phyloP scores from a whole-genome alignment of 345 rosid genomes.

The Arabidopsis thaliana region DNA sequence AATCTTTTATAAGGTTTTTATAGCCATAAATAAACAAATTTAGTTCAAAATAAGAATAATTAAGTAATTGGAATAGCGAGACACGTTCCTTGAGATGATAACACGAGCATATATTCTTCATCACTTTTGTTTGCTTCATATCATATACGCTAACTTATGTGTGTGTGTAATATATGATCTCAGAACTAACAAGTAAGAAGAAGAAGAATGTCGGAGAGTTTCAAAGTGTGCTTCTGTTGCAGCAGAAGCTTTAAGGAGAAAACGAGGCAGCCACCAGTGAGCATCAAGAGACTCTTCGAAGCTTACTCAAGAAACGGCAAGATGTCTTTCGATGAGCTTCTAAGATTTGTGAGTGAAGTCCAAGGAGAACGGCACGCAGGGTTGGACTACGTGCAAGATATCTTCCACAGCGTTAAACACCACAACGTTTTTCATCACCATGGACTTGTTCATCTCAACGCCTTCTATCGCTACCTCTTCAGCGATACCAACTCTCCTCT shows the following conservation, averaged over 20 bases:
- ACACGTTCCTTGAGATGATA: constrained; percentile 39
- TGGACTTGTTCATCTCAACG: constrained; percentile 58
- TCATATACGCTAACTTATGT: constrained; percentile 7
- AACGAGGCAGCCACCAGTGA: constrained; percentile 70
- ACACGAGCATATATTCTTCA: constrained; percentile 42
- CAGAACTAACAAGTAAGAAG: neutral
- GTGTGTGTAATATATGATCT: neutral
- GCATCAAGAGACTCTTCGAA: constrained; percentile 58
- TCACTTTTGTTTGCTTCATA: constrained; percentile 19
- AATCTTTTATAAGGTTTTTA: neutral
- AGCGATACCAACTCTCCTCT: constrained; percentile 54
- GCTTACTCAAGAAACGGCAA: constrained; percentile 54
- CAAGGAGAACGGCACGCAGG: constrained; percentile 67
- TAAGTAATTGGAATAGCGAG: neutral
- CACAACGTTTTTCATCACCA: constrained; percentile 42
- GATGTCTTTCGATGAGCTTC: constrained; percentile 63
- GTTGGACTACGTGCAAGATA: constrained; percentile 53
- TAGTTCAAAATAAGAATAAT: neutral
- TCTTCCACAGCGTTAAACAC: constrained; percentile 50
- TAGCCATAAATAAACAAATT: constrained; percentile 18
- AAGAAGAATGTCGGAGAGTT: constrained; percentile 40
- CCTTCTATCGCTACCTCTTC: constrained; percentile 46
- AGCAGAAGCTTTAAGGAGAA: constrained; percentile 74
- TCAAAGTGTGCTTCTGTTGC: constrained; percentile 53
- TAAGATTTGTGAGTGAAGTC: constrained; percentile 55